Base-by-base conservation (phyloP, 2,329 filamentous ascomycete genomes). In the Ophiostoma pallidulum region DNA sequence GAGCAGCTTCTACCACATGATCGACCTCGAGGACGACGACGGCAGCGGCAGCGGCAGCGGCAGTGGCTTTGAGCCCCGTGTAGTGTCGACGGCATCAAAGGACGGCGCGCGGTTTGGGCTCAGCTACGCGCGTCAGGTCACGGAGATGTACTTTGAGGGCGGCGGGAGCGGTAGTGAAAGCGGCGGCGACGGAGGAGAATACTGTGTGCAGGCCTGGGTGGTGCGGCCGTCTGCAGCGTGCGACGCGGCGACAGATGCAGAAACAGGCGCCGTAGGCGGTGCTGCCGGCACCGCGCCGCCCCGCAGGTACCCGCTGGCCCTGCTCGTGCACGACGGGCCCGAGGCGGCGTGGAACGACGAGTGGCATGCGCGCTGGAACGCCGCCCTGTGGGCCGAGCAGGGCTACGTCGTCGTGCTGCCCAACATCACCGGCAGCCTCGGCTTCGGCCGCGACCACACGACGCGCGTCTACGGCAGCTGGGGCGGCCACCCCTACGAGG, bases 331-430 rank as follows among this genome's bases (percentile, higher is more conserved):
- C 28, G 67, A 62, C 9, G 64, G 63, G 0, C 66, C 76, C 0
- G 68, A 69, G 46, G 59, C 60, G 3, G 64, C 72, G 2, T 77
- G 71, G 71, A 65, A 64, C n/a, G 73, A 80, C 57, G 56, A 53
- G 63, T 67, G 64, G 58, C 41, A 46, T 33, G n/a, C 22, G 38
- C 32, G 50, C 53, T 75, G 70, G 70, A 78, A 80, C 51, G 64
- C 68, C 1, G 70, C 71, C 1, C 62, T 75, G 3, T 80, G 75
- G 63, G 77, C 77, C 4, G 74, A 79, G 54, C 74, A 80, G 57
- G 78, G 77, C 8, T 81, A 80, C 50, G 64, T 80, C 9, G 71
- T 79, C 2, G 64, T 81, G n/a, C 64, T 70, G 6, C 78, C 78
- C 4, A 80, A 80, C 53, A 71, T 77, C 2, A 74, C 74, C 0